A percentile compares a stretch with the other conserved stretches of the same genome.
These are phyloP conservation scores for Saccharomycopsis sp. DNA, from an alignment of 805 yeast genomes.

Conservation along the genomic window DNA sequence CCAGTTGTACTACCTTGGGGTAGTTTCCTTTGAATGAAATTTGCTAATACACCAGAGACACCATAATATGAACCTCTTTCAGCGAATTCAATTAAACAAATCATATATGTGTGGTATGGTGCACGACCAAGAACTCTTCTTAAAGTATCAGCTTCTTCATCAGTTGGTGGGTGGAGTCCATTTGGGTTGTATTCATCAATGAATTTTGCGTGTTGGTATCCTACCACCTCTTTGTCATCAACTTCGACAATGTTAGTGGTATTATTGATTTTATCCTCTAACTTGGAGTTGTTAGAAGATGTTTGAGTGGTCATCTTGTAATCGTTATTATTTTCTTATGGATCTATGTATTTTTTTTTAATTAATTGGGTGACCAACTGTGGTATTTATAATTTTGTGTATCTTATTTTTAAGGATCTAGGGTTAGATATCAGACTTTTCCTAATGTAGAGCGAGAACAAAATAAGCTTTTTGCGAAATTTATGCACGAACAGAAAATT, in stretches of 20 bases:
- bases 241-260: not conserved
- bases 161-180: conserved; percentile 20
- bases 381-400: no score
- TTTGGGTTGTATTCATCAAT: conserved; percentile 16
- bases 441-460: no score
- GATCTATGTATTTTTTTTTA: no score
- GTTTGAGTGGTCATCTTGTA: no score
- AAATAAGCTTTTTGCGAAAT: no score
- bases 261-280: no score
- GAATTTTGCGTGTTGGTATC: not conserved
- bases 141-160: conserved; percentile 29
- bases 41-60: conserved; percentile 36
- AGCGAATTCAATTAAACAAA: conserved; percentile 45
- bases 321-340: no score
- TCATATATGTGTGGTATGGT: conserved; percentile 42
- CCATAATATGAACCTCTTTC: conserved; percentile 53
- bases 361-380: no score
- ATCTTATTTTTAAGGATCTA: no score
- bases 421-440: no score
- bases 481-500: no score
- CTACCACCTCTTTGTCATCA: conserved; percentile 1
- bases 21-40: conserved; percentile 46
- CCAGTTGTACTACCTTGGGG: conserved; percentile 41
- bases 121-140: conserved; percentile 40
- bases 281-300: no score